Base-by-base conservation (phyloP, 352 stramenopile species). In the Poterioochromonas sp. region DNA sequence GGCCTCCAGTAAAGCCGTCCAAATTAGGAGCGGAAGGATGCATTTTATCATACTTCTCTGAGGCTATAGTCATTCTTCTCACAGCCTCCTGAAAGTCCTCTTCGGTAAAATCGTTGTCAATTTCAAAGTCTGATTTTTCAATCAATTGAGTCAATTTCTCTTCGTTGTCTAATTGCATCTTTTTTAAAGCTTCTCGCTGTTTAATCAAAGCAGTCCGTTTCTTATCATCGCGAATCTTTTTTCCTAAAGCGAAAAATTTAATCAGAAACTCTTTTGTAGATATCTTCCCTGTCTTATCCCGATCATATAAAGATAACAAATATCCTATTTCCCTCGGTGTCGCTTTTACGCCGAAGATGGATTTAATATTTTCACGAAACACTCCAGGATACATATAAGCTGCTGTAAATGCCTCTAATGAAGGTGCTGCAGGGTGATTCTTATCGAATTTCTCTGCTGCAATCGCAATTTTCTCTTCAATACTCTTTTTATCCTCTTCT, bases 321-420 rank as follows among this genome's bases (percentile, higher is more conserved):
- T 47, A 44, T 22, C 71, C 71, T 0, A 78, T 44, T 51, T 78
- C 71, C 47, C 37, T 65, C 1, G 18, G 34, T 54, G 49, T 78
- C 1, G 47, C 20, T 26, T 69, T 18, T 8, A 78, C 40, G 32
- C 32, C 18, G 47, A 78, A 78, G 3, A 40, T 37, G 1, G 2
- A 3, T 53, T 78, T 78, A 18, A 78, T 34, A 53, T 63, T 78
- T 18, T 68, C 43, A 35, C 71, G 49, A 68, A 78, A 78, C 12
- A 65, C 41, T 39, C 71, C 71, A 37, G 71, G 71, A 26, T 40
- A 26, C 71, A 78, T 68, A 51, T 69, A 68, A 0, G 20, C 5
- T 26, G 37, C 71, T 22, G 49, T 39, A 53, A 78, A 78, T 1
- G 43, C 71, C 18, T 63, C 5, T 34, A 78, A 51, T 2, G 2